Base-by-base conservation (phyloP, 2,329 filamentous ascomycete genomes). In the Alternaria infectoria region DNA sequence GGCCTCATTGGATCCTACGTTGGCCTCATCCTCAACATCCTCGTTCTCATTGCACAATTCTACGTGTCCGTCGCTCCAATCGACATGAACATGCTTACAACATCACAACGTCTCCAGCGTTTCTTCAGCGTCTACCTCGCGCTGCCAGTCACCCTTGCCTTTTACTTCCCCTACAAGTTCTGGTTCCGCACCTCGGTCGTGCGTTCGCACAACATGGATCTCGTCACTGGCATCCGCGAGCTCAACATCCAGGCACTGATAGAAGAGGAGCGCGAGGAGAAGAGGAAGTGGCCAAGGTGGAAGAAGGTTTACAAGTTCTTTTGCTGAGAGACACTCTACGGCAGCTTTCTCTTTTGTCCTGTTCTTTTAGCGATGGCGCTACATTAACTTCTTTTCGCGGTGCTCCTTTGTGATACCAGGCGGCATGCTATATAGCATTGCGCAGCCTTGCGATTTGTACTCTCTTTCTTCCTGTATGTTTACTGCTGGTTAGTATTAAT, bases 51-150 rank as follows among this genome's bases (percentile, higher is more conserved):
- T 49, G 92, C 92, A 2, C 93, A 97, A 78, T 95, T 97, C 83
- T 97, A 93, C 92, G 90, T 91, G 54, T 93, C 91, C 26, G 89
- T 92, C 5, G 93, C 89, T 76, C 93, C 94, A 5, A 86, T 95
- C 51, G 86, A 83, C 23, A 90, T 87, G 74, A 72, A 74, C 5
- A 57, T 80, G 0, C 83, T 83, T 78, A 82, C 83, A 0, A 66
- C 82, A 5, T 46, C 72, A 2, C 77, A 84, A 8, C 82, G 89
- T 44, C 86, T 87, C 0, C 79, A 87, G 66, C 88, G 84, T 68
- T 96, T 95, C 81, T 97, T 97, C 80, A 81, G 90, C 62, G 85
- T 87, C 65, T 93, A 90, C 77, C 84, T 93, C 66, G 90, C 90
- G 5, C 88, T 88, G 2, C 91, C 91, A 13, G 88, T 93, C 68